These are phyloP conservation scores for Pseudozyma thailandica DNA, from an alignment of 1,284 basidiomycete genomes.

Conservation along the genomic window DNA sequence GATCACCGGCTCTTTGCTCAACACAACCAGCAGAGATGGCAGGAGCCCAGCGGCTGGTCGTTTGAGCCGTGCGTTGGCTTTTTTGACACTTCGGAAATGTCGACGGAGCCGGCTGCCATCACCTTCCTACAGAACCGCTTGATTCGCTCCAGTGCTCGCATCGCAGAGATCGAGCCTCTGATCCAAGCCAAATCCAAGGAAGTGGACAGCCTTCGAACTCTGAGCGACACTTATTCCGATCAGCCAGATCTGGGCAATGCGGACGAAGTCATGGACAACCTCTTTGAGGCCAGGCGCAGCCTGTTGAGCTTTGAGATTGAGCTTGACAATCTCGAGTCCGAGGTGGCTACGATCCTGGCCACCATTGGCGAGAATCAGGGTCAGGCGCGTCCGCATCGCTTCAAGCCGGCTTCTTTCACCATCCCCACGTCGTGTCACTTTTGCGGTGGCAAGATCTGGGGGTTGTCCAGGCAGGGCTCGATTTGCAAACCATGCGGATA, in stretches of 20 bases:
- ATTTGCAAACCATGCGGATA: slow-evolving; percentile 58
- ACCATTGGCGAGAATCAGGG: slow-evolving; percentile 50
- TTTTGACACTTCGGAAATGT: slow-evolving; percentile 56
- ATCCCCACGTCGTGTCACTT: slow-evolving; percentile 56
- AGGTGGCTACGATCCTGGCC: slow-evolving; percentile 36
- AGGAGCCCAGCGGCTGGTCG: slow-evolving; percentile 43
- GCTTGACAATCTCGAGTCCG: slow-evolving; percentile 35
- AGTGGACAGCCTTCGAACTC: slow-evolving; percentile 43
- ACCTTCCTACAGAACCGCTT: slow-evolving; percentile 52
- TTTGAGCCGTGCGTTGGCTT: slow-evolving; percentile 59
- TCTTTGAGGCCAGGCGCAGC: slow-evolving; percentile 39
- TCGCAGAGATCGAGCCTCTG: slow-evolving; percentile 45
- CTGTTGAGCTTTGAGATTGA: slow-evolving; percentile 42
- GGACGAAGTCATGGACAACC: slow-evolving; percentile 55
- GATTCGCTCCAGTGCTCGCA: slow-evolving; percentile 31
- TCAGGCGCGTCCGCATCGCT: slow-evolving; percentile 48
- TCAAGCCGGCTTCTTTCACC: slow-evolving; percentile 55
- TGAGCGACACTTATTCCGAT: slow-evolving; percentile 48
- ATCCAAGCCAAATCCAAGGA: slow-evolving; percentile 43
- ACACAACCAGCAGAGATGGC: slow-evolving; percentile 51
- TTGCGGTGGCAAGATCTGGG: slow-evolving; percentile 55
- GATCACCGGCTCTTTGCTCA: slow-evolving; percentile 47
- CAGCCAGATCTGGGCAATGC: slow-evolving; percentile 44
- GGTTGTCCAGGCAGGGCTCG: slow-evolving; percentile 49
- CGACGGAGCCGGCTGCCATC: slow-evolving; percentile 35